Percentiles rank a stretch among this genome's conserved stretches.
Conservation (phyloP, 2,329 filamentous ascomycete species). For the Neopestalotiopsis sp. region DNA sequence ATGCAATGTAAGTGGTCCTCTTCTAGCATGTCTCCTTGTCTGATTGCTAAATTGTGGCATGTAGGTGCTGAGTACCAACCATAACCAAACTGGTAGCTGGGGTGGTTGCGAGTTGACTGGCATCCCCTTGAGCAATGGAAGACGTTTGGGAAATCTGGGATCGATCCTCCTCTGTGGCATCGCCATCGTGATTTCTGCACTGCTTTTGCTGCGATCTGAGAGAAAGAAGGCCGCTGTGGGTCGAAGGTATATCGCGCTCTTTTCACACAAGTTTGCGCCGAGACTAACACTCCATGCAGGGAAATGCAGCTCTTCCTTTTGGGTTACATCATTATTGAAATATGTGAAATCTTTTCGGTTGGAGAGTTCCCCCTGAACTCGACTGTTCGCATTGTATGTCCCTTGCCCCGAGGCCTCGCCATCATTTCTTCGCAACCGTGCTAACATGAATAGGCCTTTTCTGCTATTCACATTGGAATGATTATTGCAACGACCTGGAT, state of each 20-base stretch:
- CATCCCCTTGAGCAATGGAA: constrained; percentile 70
- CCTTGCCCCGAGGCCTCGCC: neutral
- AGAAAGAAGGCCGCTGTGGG: constrained; percentile 93
- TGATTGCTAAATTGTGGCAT: constrained; percentile 14
- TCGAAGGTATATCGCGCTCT: constrained; percentile 67
- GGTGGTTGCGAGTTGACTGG: constrained; percentile 78
- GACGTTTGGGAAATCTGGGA: constrained; percentile 80
- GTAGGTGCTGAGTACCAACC: constrained; percentile 67
- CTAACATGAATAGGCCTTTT: constrained; percentile 69
- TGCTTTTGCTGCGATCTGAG: constrained; percentile 81
- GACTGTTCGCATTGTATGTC: constrained; percentile 73
- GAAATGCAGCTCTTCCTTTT: constrained; percentile 96
- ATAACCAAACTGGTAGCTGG: constrained; percentile 65
- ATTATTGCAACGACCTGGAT: constrained; percentile 91
- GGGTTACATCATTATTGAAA: constrained; percentile 83
- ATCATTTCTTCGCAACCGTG: constrained; percentile 3
- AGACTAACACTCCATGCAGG: constrained; percentile 51
- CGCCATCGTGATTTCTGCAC: constrained; percentile 71
- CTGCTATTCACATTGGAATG: constrained; percentile 86
- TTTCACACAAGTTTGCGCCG: neutral
- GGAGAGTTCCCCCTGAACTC: constrained; percentile 82
- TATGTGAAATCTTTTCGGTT: constrained; percentile 96
- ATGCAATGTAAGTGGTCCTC: constrained; percentile 73
- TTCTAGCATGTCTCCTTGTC: neutral
- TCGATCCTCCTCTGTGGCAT: constrained; percentile 84